phyloP scores from a whole-genome alignment of 257 asterid genomes.

The Anisodus tanguticus region DNA sequence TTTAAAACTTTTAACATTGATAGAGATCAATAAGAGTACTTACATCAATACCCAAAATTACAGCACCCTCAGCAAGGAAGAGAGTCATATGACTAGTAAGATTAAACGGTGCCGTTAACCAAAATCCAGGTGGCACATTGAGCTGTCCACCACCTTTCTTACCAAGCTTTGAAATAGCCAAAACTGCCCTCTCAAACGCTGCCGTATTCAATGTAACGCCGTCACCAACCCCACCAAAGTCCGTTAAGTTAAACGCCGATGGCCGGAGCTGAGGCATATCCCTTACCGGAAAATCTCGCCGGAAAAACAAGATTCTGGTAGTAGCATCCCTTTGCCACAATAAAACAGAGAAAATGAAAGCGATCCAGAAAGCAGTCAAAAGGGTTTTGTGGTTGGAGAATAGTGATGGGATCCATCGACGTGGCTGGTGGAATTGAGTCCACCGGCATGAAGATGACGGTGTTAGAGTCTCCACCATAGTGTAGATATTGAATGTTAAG shows the following conservation, averaged over 20 bases:
- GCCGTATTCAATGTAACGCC: conserved; percentile 69
- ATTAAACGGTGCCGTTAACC: conserved; percentile 90
- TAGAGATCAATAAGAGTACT: conserved; percentile 33
- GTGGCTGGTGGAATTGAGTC: conserved; percentile 42
- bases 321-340: conserved; percentile 59
- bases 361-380: conserved; percentile 44
- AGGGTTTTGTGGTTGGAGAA: conserved; percentile 51
- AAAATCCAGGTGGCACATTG: conserved; percentile 72
- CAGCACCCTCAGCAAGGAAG: conserved; percentile 80
- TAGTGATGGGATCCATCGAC: conserved; percentile 54
- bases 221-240: conserved; percentile 84
- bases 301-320: conserved; percentile 44
- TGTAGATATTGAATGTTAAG: not conserved
- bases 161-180: conserved; percentile 63
- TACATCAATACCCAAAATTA: conserved; percentile 75
- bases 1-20: conserved; percentile 29
- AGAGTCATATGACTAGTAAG: conserved; percentile 86
- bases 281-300: conserved; percentile 44
- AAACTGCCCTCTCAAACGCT: conserved; percentile 72
- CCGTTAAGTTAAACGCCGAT: conserved; percentile 64
- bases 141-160: conserved; percentile 81
- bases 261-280: conserved; percentile 59
- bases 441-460: conserved; percentile 49
- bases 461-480: conserved; percentile 53
- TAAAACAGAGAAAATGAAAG: conserved; percentile 45